Base-by-base conservation (phyloP, 768 basidiomycete genomes). In the Auricularia sp. region DNA sequence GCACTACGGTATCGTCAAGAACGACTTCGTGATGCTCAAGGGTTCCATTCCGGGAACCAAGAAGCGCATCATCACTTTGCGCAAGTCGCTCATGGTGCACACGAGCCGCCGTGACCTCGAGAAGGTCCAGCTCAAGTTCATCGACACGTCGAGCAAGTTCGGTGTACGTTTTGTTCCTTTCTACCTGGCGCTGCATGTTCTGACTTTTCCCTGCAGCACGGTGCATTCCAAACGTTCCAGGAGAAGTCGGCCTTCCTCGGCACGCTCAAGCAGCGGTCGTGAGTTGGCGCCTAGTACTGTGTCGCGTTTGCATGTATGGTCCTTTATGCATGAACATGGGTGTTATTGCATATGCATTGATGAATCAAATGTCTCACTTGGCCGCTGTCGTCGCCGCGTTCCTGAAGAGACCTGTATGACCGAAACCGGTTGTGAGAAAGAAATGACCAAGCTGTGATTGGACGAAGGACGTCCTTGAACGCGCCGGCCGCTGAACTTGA, bases 1-100 rank as follows among this genome's bases (percentile, higher is more conserved):
- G 65, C 94, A 97, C 76, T 98, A 98, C 77, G 95, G 96, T 85
- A 84, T 97, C 73, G 90, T 98, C 81, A 95, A 91, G 85, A 96
- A 97, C 83, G 97, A 98, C 77, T 99, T 88, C 84, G 79, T 99
- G 73, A 87, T 99, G 78, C 82, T 98, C 78, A 98, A 98, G 83
- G 96, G 96, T 68, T 94, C 88, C 63, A 83, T 94, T 69, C 92
- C 93, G 66, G 97, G 96, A 71, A 94, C 92, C 76, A 94, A 92
- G 84, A 98, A 98, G 84, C 92, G 97, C 81, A 88, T 98, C 70
- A 84, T 98, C 75, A 98, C 95, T 67, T 86, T 99, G 76, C 91
- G 97, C 75, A 97, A 98, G 76, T 93, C 94, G 29, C 86, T 98
- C 75, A 92, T 94, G 89, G 87, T 91, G 65, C 95, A 95, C 83